Percentiles rank a stretch among this genome's conserved stretches.
phyloP scores from a whole-genome alignment of 345 rosid species.

The Ceriops decandra region DNA sequence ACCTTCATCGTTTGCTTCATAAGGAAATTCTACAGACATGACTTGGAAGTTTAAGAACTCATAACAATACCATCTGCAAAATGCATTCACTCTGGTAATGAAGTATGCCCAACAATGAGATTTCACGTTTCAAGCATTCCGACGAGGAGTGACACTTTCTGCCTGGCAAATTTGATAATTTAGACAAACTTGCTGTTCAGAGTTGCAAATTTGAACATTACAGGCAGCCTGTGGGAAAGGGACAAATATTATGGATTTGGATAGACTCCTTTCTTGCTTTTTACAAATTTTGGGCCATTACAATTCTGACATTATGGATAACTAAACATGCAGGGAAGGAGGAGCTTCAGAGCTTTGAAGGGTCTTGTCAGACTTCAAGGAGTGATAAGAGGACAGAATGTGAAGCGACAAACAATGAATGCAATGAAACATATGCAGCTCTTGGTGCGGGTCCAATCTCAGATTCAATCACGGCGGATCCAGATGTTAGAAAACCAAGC shows the following conservation, averaged over 20 bases:
- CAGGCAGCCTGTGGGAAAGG: no score
- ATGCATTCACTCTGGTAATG: neutral
- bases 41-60: neutral
- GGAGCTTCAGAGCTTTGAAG: conserved; percentile 84
- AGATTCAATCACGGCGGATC: conserved; percentile 91
- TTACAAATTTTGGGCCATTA: no score
- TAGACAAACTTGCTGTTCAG: no score
- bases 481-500: conserved; percentile 85
- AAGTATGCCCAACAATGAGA: neutral
- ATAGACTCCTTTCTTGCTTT: no score
- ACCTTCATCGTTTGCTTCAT: neutral
- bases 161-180: no score
- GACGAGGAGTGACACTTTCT: neutral
- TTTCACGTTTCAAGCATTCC: neutral
- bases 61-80: neutral
- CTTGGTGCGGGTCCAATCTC: conserved; percentile 85
- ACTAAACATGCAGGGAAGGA: conserved; percentile 63
- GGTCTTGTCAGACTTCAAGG: conserved; percentile 98
- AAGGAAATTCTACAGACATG: neutral
- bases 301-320: conserved; percentile 4
- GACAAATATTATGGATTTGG: no score
- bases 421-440: conserved; percentile 97
- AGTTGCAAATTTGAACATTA: no score
- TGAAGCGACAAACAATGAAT: conserved; percentile 77
- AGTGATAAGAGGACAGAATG: conserved; percentile 83